Base-by-base conservation (phyloP, 192 early-diverging fungal genomes). In the Jimgerdemannia lactiflua region DNA sequence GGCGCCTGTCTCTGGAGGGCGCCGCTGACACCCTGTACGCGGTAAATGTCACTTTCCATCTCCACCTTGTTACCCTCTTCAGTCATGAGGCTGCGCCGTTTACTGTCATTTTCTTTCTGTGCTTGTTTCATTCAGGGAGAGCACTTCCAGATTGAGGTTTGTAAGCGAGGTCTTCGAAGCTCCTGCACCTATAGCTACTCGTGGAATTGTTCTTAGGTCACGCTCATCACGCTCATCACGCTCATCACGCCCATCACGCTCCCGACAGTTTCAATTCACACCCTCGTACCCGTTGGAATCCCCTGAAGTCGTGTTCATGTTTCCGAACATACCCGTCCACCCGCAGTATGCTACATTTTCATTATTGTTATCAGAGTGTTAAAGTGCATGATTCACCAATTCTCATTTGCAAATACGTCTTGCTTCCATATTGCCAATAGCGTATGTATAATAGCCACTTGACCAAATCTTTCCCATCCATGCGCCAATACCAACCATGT, bases 281-380 rank as follows among this genome's bases (percentile, higher is more conserved):
- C 82, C 84, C 6, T 89, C 88, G 42, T 95, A 95, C 72, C 93
- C 93, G 29, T 70, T 93, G 41, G 92, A 93, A 71, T 85, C 93
- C 9, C 93, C 93, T 11, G 85, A 91, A 29, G 93, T 94, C 4
- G 76, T 88, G 3, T 93, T 95, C 80, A 71, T 87, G 4, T 82
- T 84, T 8, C 81, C 83, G 10, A 76, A 84, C 54, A 69, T 88
- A 9, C 93, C 93, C 3, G 80, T 93, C 43, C 92, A 95, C 71
- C 93, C 93, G 43, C 93, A 95, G 77, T 83, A 87, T 83, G 80
- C 75, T 67, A 9, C 29, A 14, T 59, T 59, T 59, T 44, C 67
- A 17, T 44, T 39, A 20, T 20, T 19, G 18, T 75, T 54, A 42
- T 77, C 43, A 3, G 42, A 80, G 65, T 65, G 70, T 71, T 66